Evolutionary conservation across 169 alveolate species (phyloP).

Genomic region (Perkinsus olseni): DNA sequence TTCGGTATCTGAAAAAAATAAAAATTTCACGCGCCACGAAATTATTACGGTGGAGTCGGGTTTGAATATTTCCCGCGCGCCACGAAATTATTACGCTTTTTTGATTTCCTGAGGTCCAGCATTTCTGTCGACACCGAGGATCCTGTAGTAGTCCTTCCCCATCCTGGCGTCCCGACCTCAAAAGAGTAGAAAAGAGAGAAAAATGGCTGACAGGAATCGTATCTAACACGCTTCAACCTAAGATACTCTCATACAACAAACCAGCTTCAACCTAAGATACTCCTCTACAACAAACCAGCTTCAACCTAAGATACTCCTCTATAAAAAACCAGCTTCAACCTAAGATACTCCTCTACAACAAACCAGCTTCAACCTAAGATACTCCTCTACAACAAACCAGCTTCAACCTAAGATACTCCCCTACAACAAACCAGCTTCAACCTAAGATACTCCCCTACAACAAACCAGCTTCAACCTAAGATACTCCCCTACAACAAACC

Average conservation of each 20-base stretch:
- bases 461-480: too few species aligned
- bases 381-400: background rate
- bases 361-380: background rate
- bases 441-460: too few species aligned
- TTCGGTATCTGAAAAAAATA: conserved; percentile 22
- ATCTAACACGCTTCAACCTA: background rate
- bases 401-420: background rate
- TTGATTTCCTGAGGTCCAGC: conserved; percentile 57
- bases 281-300: background rate
- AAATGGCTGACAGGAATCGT: background rate
- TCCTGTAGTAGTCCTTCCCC: conserved; percentile 43
- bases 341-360: background rate
- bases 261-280: background rate
- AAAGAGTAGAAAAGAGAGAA: background rate
- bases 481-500: too few species aligned
- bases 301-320: background rate
- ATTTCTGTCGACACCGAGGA: conserved; percentile 41
- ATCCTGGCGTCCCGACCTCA: background rate
- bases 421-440: too few species aligned
- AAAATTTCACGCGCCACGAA: background rate
- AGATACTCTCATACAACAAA: background rate
- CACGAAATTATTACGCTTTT: conserved; percentile 44
- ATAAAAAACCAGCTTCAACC: background rate
- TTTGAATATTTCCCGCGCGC: background rate
- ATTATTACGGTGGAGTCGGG: too few species aligned